These are phyloP conservation scores for Jimgerdemannia flammicorona DNA, from an alignment of 192 early-diverging fungal genomes.

Conservation along the genomic window DNA sequence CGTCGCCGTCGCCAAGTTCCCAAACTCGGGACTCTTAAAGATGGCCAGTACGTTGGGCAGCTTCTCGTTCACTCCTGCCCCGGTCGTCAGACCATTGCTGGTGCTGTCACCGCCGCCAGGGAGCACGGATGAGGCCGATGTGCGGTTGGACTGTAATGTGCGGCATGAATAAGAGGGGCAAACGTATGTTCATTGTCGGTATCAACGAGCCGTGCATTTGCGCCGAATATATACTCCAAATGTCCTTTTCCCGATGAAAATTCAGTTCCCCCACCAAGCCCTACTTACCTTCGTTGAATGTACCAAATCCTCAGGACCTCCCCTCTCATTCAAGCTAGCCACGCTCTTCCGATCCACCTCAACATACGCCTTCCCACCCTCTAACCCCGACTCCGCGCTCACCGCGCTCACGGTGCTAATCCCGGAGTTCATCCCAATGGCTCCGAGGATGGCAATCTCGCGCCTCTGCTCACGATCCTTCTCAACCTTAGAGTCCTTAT, in stretches of 20 bases:
- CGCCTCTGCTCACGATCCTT: not conserved
- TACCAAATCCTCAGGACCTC: constrained; percentile 7
- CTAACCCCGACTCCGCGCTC: constrained; percentile 4
- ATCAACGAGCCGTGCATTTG: too few relatives aligned
- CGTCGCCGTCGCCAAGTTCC: constrained; percentile 38
- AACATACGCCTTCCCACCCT: constrained; percentile 1
- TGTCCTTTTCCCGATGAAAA: not conserved
- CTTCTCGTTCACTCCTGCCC: not conserved
- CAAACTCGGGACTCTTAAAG: constrained; percentile 54
- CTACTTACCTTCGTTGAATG: constrained; percentile 16
- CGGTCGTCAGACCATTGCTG: constrained; percentile 8
- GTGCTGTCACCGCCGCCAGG: constrained; percentile 6
- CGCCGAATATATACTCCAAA: not conserved
- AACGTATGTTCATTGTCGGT: not conserved
- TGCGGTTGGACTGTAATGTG: constrained; percentile 30
- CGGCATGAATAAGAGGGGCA: constrained; percentile 6
- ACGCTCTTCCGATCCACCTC: constrained; percentile 23
- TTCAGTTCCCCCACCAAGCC: not conserved
- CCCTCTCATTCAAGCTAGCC: constrained; percentile 17
- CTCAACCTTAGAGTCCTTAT: not conserved
- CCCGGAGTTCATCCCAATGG: not conserved
- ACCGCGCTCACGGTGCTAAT: constrained; percentile 1
- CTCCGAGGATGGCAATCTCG: not conserved
- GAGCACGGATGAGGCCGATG: constrained; percentile 21
- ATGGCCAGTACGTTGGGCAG: constrained; percentile 38